Percentiles rank a stretch among this genome's conserved stretches.
Evolutionary conservation across 2,329 filamentous ascomycete species (phyloP).

Genomic region (Biscogniauxia sp.): DNA sequence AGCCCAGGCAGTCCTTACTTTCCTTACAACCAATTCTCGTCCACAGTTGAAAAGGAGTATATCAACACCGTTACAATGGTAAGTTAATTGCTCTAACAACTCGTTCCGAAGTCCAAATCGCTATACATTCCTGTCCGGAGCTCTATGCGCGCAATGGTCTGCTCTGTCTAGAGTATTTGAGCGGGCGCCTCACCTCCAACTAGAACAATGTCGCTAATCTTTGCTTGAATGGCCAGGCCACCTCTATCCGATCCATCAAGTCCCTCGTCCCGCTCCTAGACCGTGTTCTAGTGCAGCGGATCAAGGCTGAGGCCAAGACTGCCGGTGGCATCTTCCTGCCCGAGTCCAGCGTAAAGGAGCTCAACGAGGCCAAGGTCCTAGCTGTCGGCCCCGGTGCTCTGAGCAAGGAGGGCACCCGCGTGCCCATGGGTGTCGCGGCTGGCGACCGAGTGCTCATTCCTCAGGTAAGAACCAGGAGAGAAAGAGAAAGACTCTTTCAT

Average conservation of each 20-base stretch:
- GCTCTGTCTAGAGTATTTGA: background rate
- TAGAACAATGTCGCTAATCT: background rate
- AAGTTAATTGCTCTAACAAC: slow-evolving; percentile 5
- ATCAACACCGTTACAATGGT: slow-evolving; percentile 26
- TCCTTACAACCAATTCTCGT: background rate
- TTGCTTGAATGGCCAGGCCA: slow-evolving; percentile 47
- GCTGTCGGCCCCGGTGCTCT: slow-evolving; percentile 88
- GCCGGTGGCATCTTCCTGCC: slow-evolving; percentile 96
- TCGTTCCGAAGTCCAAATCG: background rate
- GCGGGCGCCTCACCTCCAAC: background rate
- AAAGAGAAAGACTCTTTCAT: background rate
- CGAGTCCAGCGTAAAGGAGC: slow-evolving; percentile 94
- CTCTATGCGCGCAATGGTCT: too few species aligned
- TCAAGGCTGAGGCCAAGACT: slow-evolving; percentile 97
- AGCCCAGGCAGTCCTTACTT: background rate
- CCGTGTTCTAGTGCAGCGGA: slow-evolving; percentile 94
- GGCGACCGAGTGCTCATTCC: slow-evolving; percentile 96
- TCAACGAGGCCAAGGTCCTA: slow-evolving; percentile 95
- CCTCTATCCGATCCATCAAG: slow-evolving; percentile 91
- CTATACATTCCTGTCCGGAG: background rate
- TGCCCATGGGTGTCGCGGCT: slow-evolving; percentile 75
- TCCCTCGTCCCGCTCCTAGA: slow-evolving; percentile 93
- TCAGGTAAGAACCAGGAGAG: slow-evolving; percentile 58
- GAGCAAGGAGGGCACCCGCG: slow-evolving; percentile 84
- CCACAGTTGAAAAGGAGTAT: background rate